A percentile compares a stretch with the other conserved stretches of the same genome.
Conservation (phyloP, 2,329 filamentous ascomycete genomes). For the Aspergillus melleus region DNA sequence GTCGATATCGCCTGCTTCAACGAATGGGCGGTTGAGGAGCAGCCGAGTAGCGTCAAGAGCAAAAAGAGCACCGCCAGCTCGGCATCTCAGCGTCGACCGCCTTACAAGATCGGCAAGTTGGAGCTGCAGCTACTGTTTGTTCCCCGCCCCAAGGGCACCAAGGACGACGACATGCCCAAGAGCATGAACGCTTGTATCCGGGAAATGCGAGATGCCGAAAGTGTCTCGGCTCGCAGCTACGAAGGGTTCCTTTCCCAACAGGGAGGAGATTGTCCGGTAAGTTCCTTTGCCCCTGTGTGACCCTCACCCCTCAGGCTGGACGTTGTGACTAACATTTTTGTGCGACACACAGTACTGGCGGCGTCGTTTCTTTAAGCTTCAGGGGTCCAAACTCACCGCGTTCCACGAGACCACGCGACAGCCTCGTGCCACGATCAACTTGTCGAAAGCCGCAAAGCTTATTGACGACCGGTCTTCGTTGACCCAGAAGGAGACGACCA, state of each 20-base stretch:
- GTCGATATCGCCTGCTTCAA: conserved; percentile 96
- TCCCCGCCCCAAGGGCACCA: conserved; percentile 80
- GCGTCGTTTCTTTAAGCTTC: conserved; percentile 92
- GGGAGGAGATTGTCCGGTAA: conserved; percentile 94
- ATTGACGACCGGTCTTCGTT: conserved; percentile 88
- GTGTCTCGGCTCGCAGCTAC: conserved; percentile 72
- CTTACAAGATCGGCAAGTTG: conserved; percentile 95
- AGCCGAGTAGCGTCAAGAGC: conserved; percentile 86
- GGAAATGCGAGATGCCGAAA: conserved; percentile 88
- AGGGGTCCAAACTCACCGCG: conserved; percentile 86
- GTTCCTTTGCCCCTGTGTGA: conserved; percentile 38
- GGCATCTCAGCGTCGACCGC: conserved; percentile 66
- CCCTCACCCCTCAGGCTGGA: background rate
- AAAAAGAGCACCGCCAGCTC: conserved; percentile 71
- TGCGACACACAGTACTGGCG: conserved; percentile 76
- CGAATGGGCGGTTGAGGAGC: conserved; percentile 92
- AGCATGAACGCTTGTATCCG: conserved; percentile 97
- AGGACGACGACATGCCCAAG: conserved; percentile 97
- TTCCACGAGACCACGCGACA: conserved; percentile 95
- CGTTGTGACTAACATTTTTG: conserved; percentile 8
- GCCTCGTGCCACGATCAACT: conserved; percentile 93
- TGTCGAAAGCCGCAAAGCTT: conserved; percentile 86
- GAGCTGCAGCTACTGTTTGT: conserved; percentile 94
- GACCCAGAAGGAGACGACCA: conserved; percentile 77
- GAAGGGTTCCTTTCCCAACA: conserved; percentile 94